phyloP scores from a whole-genome alignment of 2,329 filamentous ascomycete species.

The Biscogniauxia sp. region DNA sequence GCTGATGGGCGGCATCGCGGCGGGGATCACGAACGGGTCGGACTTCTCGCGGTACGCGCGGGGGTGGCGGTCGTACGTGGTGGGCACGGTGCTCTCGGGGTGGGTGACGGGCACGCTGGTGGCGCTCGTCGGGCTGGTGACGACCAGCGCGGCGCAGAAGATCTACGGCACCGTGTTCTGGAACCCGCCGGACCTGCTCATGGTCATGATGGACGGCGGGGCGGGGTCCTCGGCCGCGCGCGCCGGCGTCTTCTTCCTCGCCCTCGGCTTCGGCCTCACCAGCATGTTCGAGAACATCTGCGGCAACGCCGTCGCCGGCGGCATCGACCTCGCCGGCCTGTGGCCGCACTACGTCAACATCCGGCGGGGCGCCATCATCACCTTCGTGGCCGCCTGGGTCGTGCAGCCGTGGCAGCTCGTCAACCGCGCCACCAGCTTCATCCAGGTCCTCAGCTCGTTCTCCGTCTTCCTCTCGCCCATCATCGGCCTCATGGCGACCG shows the following conservation, averaged over 20 bases:
- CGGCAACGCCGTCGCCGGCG: slow-evolving; percentile 30
- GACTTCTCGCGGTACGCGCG: slow-evolving; percentile 45
- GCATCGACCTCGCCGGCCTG: slow-evolving; percentile 32
- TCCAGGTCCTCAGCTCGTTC: slow-evolving; percentile 37
- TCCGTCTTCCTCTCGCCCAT: slow-evolving; percentile 38
- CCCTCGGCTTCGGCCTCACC: slow-evolving; percentile 39
- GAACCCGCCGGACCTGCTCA: slow-evolving; percentile 44
- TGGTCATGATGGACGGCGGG: slow-evolving; percentile 44
- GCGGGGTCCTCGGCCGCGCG: slow-evolving; percentile 34
- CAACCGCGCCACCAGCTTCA: slow-evolving; percentile 29
- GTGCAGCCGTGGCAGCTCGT: slow-evolving; percentile 34
- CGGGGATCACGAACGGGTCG: slow-evolving; percentile 35
- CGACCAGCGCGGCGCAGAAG: slow-evolving; percentile 41
- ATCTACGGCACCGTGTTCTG: slow-evolving; percentile 46
- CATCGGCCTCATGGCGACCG: slow-evolving; percentile 36
- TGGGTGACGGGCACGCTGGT: slow-evolving; percentile 41
- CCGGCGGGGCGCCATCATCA: slow-evolving; percentile 30
- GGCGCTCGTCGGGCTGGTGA: slow-evolving; percentile 41
- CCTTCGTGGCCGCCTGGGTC: slow-evolving; percentile 29
- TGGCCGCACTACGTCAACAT: slow-evolving; percentile 33
- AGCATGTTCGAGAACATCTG: slow-evolving; percentile 42
- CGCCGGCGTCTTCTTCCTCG: slow-evolving; percentile 31
- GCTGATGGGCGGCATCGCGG: slow-evolving; percentile 38
- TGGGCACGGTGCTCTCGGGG: slow-evolving; percentile 39
- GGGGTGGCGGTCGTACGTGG: slow-evolving; percentile 34